Conservation (phyloP, 2,329 filamentous ascomycete genomes). For the Cladophialophora yegresii region DNA sequence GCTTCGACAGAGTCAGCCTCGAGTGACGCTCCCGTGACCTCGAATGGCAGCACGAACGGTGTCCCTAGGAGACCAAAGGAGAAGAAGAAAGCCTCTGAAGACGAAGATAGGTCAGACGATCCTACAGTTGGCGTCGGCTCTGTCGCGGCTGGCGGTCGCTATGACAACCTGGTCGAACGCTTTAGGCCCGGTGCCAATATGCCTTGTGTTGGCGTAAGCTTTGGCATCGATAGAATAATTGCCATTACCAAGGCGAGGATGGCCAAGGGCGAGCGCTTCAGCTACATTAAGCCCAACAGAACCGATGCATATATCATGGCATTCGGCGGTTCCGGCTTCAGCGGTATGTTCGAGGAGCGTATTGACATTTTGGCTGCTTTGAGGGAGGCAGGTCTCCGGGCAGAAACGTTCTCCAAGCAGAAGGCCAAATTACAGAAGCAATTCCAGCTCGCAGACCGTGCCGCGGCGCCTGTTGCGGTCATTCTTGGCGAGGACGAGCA, state of each 20-base stretch:
- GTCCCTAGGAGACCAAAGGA: conserved; percentile 48
- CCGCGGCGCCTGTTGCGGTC: conserved; percentile 78
- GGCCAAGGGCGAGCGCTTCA: conserved; percentile 60
- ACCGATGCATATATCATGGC: conserved; percentile 95
- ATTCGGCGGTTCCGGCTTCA: conserved; percentile 83
- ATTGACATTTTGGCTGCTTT: conserved; percentile 75
- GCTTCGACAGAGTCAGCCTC: conserved; percentile 38
- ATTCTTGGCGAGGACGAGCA: conserved; percentile 92
- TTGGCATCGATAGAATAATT: conserved; percentile 94
- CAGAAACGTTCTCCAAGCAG: conserved; percentile 81
- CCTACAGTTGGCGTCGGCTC: conserved; percentile 82
- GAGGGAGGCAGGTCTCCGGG: conserved; percentile 88
- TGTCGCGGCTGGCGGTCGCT: conserved; percentile 85
- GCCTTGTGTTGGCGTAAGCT: conserved; percentile 88
- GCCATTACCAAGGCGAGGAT: conserved; percentile 81
- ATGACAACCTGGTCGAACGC: conserved; percentile 93
- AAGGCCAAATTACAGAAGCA: conserved; percentile 81
- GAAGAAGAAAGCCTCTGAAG: conserved; percentile 56
- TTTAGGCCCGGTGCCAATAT: conserved; percentile 83
- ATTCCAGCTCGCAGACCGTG: conserved; percentile 84
- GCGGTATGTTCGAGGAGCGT: conserved; percentile 76
- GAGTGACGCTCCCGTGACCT: conserved; percentile 36
- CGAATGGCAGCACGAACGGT: conserved; percentile 51
- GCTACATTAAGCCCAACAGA: conserved; percentile 41
- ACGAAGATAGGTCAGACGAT: conserved; percentile 73